Evolutionary conservation across 441 rosid species (phyloP).

Genomic region (Gossypium schwendimanii): DNA sequence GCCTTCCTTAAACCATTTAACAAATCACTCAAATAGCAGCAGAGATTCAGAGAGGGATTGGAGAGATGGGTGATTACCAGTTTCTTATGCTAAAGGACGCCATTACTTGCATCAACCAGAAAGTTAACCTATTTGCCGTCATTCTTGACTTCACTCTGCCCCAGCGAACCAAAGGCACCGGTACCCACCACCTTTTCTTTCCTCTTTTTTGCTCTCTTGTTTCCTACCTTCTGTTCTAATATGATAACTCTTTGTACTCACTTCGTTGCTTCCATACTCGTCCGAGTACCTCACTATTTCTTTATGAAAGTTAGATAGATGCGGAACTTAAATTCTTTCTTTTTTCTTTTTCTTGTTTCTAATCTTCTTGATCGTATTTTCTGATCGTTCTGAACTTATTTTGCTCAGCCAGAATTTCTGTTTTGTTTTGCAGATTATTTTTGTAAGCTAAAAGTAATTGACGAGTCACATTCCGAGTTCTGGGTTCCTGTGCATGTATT

Average conservation of each 20-base stretch:
- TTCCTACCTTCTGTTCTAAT: not conserved
- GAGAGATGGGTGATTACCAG: conserved; percentile 34
- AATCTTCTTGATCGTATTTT: not conserved
- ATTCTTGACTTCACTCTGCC: conserved; percentile 37
- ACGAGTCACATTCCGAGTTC: conserved; percentile 31
- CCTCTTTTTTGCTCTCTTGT: not conserved
- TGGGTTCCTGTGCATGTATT: conserved; percentile 48
- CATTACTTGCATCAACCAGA: conserved; percentile 35
- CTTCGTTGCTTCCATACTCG: conserved; percentile 23
- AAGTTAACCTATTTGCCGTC: conserved; percentile 39
- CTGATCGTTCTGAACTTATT: not conserved
- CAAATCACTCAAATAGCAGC: too few species aligned
- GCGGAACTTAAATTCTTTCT: not conserved
- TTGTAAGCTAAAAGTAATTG: conserved; percentile 40
- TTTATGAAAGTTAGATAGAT: not conserved
- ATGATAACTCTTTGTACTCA: conserved; percentile 34
- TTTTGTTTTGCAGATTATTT: conserved; percentile 38
- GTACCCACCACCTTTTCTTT: conserved; percentile 16
- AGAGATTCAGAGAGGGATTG: not conserved
- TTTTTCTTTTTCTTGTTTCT: not conserved
- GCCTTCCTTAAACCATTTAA: too few species aligned
- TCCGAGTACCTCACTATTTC: not conserved
- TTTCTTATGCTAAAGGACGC: conserved; percentile 42
- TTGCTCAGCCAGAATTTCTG: not conserved
- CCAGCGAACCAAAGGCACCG: conserved; percentile 37